phyloP scores from a whole-genome alignment of 306 rosid species.

The Dalbergia cochinchinensis region DNA sequence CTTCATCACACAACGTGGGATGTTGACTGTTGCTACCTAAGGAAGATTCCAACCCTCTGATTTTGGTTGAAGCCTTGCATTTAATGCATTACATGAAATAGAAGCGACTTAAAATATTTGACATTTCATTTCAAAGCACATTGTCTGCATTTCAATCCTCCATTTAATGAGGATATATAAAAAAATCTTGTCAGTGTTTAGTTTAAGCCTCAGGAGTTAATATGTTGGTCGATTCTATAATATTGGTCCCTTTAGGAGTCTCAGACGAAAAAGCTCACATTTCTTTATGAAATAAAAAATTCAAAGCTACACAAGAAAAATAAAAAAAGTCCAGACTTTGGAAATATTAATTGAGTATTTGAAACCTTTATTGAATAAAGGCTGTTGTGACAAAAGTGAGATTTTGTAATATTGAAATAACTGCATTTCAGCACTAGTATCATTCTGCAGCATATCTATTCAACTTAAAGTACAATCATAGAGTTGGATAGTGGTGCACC shows the following conservation, averaged over 20 bases:
- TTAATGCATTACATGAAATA: background rate
- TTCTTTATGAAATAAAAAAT: background rate
- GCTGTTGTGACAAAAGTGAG: background rate
- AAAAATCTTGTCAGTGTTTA: background rate
- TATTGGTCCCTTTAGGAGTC: background rate
- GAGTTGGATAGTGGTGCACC: background rate
- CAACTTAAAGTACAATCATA: conserved; percentile 22
- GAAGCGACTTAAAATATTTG: too few relatives aligned
- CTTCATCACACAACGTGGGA: background rate
- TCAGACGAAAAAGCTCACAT: background rate
- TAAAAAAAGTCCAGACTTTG: background rate
- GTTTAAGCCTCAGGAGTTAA: conserved; percentile 26
- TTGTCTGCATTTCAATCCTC: background rate
- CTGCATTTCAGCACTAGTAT: background rate
- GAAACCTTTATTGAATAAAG: background rate
- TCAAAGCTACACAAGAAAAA: too few relatives aligned
- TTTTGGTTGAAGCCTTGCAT: background rate
- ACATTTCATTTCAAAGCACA: too few relatives aligned
- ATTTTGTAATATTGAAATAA: conserved; percentile 20
- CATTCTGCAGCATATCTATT: background rate
- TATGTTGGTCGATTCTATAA: conserved; percentile 5
- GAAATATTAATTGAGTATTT: background rate
- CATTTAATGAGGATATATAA: background rate
- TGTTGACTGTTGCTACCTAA: background rate
- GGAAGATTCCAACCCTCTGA: background rate